phyloP scores from a whole-genome alignment of 805 yeast species.

The Wickerhamiella shivajii region DNA sequence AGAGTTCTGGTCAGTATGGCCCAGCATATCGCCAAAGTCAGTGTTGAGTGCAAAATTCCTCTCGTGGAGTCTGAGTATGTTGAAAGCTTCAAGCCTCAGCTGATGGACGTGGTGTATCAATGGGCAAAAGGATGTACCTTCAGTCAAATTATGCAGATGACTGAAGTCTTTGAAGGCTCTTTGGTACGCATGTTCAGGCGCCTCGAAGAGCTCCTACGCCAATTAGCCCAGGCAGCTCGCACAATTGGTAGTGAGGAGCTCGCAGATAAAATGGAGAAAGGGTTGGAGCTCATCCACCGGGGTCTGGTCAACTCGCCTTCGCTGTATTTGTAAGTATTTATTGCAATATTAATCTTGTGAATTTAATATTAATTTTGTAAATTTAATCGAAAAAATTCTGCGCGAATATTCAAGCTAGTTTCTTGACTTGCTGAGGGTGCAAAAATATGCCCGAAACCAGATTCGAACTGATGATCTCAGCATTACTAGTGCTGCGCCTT shows the following conservation, averaged over 20 bases:
- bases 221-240: constrained; percentile 79
- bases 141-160: constrained; percentile 96
- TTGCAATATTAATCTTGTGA: background rate
- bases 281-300: constrained; percentile 76
- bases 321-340: constrained; percentile 41
- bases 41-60: constrained; percentile 80
- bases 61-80: constrained; percentile 84
- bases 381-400: no score
- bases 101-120: constrained; percentile 91
- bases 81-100: constrained; percentile 77
- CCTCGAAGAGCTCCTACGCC: constrained; percentile 83
- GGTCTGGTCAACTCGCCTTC: constrained; percentile 96
- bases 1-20: constrained; percentile 87
- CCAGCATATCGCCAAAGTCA: constrained; percentile 70
- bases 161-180: constrained; percentile 96
- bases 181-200: constrained; percentile 89
- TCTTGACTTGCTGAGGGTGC: no score
- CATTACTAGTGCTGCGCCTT: constrained; percentile 85
- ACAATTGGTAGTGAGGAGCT: constrained; percentile 83
- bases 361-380: no score
- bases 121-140: constrained; percentile 97
- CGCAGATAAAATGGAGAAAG: constrained; percentile 77
- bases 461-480: constrained; percentile 71
- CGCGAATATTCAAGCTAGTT: no score
- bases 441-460: constrained; percentile 48